Percentiles rank a stretch among this genome's conserved stretches.
Evolutionary conservation across 139 green algal genomes (phyloP).

Genomic region (Chlamydomonas sp.): DNA sequence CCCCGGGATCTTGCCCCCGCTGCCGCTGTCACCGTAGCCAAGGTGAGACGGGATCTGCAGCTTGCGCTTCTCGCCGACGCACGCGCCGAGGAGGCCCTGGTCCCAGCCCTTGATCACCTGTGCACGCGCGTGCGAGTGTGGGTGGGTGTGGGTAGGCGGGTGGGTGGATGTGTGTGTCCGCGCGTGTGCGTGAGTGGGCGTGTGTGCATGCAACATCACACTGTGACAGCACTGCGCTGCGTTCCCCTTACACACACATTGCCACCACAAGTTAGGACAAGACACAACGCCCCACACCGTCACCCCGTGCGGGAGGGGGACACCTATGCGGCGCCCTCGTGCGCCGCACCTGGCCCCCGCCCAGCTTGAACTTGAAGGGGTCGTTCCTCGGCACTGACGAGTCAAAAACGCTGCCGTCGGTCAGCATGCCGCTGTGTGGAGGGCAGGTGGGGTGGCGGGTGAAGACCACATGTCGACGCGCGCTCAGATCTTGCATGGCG

Average conservation of each 20-base stretch:
- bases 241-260: too few relatives aligned
- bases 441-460: too few relatives aligned
- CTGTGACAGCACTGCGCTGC: too few relatives aligned
- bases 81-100: conserved; percentile 35
- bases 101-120: conserved; percentile 14
- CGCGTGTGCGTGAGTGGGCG: neutral
- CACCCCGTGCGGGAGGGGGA: neutral
- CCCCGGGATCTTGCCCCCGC: conserved; percentile 62
- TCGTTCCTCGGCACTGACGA: conserved; percentile 13
- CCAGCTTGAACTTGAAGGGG: conserved; percentile 49
- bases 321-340: neutral
- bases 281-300: neutral
- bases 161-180: too few relatives aligned
- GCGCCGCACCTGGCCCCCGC: conserved; percentile 33
- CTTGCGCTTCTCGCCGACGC: conserved; percentile 50
- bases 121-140: neutral
- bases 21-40: conserved; percentile 55
- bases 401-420: neutral
- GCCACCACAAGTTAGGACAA: neutral
- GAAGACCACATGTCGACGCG: too few relatives aligned
- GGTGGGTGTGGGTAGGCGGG: too few relatives aligned
- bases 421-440: conserved; percentile 17
- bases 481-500: too few relatives aligned
- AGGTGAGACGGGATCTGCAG: conserved; percentile 42
- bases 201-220: neutral